Conservation (phyloP, 371 early-diverging fungal species). For the Mortierella sp. region DNA sequence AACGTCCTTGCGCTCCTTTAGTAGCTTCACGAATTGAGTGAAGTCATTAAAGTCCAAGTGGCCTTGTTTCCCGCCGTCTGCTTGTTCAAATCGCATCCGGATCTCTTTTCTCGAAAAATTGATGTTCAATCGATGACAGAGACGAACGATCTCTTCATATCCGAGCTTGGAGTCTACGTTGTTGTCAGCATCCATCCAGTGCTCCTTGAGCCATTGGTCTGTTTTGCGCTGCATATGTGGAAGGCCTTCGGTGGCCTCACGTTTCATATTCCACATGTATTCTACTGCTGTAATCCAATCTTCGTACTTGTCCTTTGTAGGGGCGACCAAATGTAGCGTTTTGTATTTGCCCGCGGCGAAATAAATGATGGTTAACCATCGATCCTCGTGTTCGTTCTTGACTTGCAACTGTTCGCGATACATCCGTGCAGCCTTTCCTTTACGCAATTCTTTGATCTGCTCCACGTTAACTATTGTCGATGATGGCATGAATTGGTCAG, state of each 20-base stretch:
- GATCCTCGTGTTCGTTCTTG: constrained; percentile 43
- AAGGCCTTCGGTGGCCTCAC: constrained; percentile 46
- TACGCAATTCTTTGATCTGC: constrained; percentile 57
- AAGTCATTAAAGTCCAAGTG: constrained; percentile 51
- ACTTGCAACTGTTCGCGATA: constrained; percentile 53
- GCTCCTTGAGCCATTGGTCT: constrained; percentile 54
- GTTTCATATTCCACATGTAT: constrained; percentile 52
- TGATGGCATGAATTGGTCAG: not conserved
- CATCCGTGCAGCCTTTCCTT: constrained; percentile 53
- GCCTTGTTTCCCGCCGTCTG: constrained; percentile 48
- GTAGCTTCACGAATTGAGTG: constrained; percentile 54
- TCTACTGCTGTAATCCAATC: constrained; percentile 54
- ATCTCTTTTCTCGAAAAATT: constrained; percentile 54
- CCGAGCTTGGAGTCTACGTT: constrained; percentile 52
- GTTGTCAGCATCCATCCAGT: constrained; percentile 58
- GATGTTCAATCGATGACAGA: constrained; percentile 56
- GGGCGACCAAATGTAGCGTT: constrained; percentile 54
- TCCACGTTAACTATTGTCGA: constrained; percentile 55
- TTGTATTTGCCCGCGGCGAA: constrained; percentile 56
- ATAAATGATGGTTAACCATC: constrained; percentile 57
- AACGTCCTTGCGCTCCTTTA: constrained; percentile 54
- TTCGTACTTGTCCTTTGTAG: constrained; percentile 45
- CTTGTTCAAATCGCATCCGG: constrained; percentile 51
- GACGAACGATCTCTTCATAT: constrained; percentile 52
- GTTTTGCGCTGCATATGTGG: constrained; percentile 52